Evolutionary conservation across 2,329 filamentous ascomycete species (phyloP).

Genomic region (Aspergillus proliferans): DNA sequence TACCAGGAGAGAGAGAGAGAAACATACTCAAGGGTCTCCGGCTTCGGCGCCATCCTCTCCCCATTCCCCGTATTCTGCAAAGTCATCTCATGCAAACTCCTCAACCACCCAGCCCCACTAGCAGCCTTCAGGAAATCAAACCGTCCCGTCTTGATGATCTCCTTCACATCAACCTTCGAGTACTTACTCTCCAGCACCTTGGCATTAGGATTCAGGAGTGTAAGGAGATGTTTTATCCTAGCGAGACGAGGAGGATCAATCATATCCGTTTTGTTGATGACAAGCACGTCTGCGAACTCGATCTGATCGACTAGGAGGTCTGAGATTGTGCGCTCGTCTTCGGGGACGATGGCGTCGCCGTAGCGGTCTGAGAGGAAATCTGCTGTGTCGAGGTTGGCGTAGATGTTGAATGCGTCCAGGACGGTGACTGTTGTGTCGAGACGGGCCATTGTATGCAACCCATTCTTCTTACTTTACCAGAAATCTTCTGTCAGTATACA

Average conservation of each 20-base stretch:
- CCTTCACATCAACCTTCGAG: conserved; percentile 54
- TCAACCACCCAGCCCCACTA: conserved; percentile 62
- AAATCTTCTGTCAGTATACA: conserved; percentile 6
- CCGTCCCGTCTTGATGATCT: conserved; percentile 59
- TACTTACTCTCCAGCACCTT: conserved; percentile 58
- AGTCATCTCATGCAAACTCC: conserved; percentile 63
- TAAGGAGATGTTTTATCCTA: conserved; percentile 49
- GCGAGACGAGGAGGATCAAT: conserved; percentile 44
- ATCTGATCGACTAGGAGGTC: conserved; percentile 73
- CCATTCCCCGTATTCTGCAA: conserved; percentile 50
- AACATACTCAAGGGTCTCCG: conserved; percentile 60
- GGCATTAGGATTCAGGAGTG: conserved; percentile 60
- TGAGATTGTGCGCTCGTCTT: conserved; percentile 68
- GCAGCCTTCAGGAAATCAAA: conserved; percentile 62
- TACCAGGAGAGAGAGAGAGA: background rate
- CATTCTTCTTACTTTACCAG: conserved; percentile 47
- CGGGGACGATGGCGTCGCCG: conserved; percentile 54
- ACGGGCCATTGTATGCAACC: conserved; percentile 58
- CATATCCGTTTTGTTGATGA: conserved; percentile 65
- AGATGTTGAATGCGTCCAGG: conserved; percentile 66
- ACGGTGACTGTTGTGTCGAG: conserved; percentile 68
- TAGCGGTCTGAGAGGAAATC: conserved; percentile 61
- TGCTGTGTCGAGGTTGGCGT: conserved; percentile 64
- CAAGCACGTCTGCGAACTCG: conserved; percentile 68
- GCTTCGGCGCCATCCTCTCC: conserved; percentile 57